Evolutionary conservation across 208 protist genomes (phyloP), one percentile per base, ranked within the genome.

Genomic region (Wallacemonas collosoma): DNA sequence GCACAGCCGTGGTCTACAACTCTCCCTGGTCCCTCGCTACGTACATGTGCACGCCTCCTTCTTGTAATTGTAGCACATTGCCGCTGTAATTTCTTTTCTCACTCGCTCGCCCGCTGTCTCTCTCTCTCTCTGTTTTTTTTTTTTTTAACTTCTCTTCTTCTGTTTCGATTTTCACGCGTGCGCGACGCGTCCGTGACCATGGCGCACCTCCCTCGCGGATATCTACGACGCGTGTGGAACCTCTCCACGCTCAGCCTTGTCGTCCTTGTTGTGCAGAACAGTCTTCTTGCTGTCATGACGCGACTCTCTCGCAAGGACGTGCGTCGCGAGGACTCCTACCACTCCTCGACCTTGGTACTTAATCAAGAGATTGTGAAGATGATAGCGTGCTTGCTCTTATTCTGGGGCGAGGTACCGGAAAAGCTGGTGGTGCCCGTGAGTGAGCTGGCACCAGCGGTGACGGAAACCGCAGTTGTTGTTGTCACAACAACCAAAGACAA

Each of bases 341-440:
- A 91, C 71, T 80, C 84, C 50, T 87, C 82, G 38, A 88, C 87
- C 40, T 66, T 94, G 0, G 80, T 95, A 26, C 64, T 95, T 7
- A 86, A 89, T 60, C 86, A 91, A 45, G 91, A 95, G 72, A 79
- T 91, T 45, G n/a, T 89, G 12, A 95, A 95, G 76, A 84, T 95
- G 77, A 0, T 93, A 1, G 62, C 89, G 62, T 95, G 86, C 67
- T 66, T 93, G 38, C 38, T 87, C 26, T 67, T 91, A 39, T 87
- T 93, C 75, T 63, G 57, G 8, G 17, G 64, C 3, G 78, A 89
- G 43, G 62, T 58, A 1, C 43, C 40, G 17, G 6, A 1, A 1
- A 39, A n/a, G 35, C 61, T 48, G 26, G 15, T 17, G 14, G 12
- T 51, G 55, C 17, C 61, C 4, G 36, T 9, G 8, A 26, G 6